Evolutionary conservation across 2,329 filamentous ascomycete genomes (phyloP), one percentile per base, ranked within the genome.

Genomic region (Colletotrichum graminicola): DNA sequence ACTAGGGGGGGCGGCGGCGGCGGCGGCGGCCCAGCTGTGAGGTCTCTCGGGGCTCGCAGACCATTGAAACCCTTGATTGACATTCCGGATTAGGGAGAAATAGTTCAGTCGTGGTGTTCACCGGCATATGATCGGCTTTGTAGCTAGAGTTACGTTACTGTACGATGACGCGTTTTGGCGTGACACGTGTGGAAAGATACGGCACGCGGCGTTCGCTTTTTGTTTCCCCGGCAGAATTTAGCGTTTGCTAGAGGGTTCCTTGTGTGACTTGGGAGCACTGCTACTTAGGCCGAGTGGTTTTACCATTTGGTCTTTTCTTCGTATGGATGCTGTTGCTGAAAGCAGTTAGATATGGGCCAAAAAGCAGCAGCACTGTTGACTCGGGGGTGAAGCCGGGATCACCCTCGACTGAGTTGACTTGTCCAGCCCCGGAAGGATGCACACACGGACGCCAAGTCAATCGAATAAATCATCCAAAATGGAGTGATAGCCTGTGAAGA

Each of bases 401-500:
- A 16, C 52, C 68, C 68, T 71, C 64, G 68, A 23, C 49, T 29
- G 29, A 8, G 47, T 47, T 39, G 14, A 18, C 45, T 36, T 41
- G 59, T 47, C 45, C 36, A 60, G 59, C 36, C 47, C 68, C 45
- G 54, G 43, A 59, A 62, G 68, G 64, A 29, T 47, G 68, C 59
- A 34, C 51, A 68, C 68, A 63, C 65, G 43, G 68, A 68, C 59
- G 68, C 64, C 57, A 67, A 67, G 51, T 52, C 43, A n/a, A 41
- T n/a, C 57, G 43, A 57, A 67, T 59, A 67, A 64, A 67, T 71
- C 63, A 71, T 63, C 23, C 43, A 63, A 36, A 39, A 68, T 68
- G 45, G 51, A 56, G 51, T 34, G 41, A 32, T 26, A 45, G 41
- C 5, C 41, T 39, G 36, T 36, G 47, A 23, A 36, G 29, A 47